Evolutionary conservation across 352 stramenopile species (phyloP).

Genomic region (Pythium aphanidermatum): DNA sequence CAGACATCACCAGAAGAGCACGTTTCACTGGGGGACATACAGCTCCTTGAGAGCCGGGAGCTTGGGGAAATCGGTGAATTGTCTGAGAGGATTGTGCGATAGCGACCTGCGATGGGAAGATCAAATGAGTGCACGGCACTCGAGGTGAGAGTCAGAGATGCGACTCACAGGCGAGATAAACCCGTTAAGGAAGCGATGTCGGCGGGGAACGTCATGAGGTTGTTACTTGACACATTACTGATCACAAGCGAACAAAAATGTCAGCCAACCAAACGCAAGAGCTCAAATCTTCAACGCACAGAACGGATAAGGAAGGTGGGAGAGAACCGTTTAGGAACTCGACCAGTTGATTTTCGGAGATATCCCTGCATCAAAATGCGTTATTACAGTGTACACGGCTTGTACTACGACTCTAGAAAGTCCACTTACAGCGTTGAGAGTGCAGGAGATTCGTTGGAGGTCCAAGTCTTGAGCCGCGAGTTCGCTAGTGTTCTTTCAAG

Average conservation of each 20-base stretch:
- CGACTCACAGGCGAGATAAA: conserved; percentile 8
- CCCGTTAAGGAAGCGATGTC: conserved; percentile 9
- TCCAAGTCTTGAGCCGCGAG: conserved; percentile 9
- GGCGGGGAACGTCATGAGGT: conserved; percentile 10
- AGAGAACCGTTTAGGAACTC: conserved; percentile 8
- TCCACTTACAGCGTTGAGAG: conserved; percentile 18
- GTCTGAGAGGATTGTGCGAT: conserved; percentile 12
- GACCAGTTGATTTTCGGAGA: conserved; percentile 12
- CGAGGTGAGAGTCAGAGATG: no score
- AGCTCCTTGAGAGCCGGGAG: conserved; percentile 15
- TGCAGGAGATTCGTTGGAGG: not conserved
- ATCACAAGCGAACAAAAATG: no score
- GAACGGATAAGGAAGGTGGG: conserved; percentile 8
- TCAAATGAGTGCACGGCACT: no score
- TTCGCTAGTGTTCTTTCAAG: conserved; percentile 7
- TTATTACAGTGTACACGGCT: not conserved
- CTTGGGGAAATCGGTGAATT: conserved; percentile 13
- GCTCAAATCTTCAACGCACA: conserved; percentile 11
- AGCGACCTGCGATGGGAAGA: conserved; percentile 7
- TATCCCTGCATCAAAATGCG: conserved; percentile 6
- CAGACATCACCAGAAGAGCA: not conserved
- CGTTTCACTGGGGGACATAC: not conserved
- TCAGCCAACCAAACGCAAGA: not conserved
- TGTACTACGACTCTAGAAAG: not conserved
- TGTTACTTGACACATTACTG: conserved; percentile 21